Evolutionary conservation across 2,329 filamentous ascomycete genomes (phyloP), one percentile per base, ranked within the genome.

Genomic region (Didymella keratinophila): DNA sequence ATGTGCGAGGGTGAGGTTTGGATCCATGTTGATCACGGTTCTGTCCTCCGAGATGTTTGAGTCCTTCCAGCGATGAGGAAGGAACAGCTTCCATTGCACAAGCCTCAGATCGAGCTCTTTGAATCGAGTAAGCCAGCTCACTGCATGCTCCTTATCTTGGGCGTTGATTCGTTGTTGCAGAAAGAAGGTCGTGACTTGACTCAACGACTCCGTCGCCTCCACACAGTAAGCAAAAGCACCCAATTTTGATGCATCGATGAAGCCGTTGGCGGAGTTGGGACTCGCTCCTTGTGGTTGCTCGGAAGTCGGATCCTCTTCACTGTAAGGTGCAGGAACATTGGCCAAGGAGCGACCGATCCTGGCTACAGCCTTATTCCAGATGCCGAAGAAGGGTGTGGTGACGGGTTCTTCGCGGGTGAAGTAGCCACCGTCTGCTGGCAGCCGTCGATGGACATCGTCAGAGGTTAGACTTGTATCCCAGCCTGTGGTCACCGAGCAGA

Each of bases 311-410:
- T 73, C 72, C 8, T 74, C 72, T 30, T 74, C 72, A 43, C 74
- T 75, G 49, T 75, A 75, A 25, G 73, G 72, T 4, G 71, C 71
- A 27, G 72, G 72, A 1, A 75, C 69, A 14, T 73, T 64, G 4
- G 71, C 71, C 2, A 75, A 49, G 10, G 72, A 75, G 16, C 66
- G 66, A 2, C 71, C 71, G 20, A 75, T 73, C 16, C 70, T 60
- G n/a, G 71, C 71, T 4, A 70, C 68, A 21, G 71, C 63, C 56
- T 75, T 75, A 42, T 72, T 73, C 71, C 72, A 75, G n/a, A 74
- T 73, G 2, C 70, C 72, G 52, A 75, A 74, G 50, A 69, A 75
- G 1, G 72, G 72, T 4, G 72, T 75, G 1, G 66, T 71, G 0
- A 75, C 72, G 16, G 70, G 65, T 39, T 75, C 72, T 32, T 74